Evolutionary conservation across 192 early-diverging fungal species (phyloP).

Genomic region (Podila epicladia): DNA sequence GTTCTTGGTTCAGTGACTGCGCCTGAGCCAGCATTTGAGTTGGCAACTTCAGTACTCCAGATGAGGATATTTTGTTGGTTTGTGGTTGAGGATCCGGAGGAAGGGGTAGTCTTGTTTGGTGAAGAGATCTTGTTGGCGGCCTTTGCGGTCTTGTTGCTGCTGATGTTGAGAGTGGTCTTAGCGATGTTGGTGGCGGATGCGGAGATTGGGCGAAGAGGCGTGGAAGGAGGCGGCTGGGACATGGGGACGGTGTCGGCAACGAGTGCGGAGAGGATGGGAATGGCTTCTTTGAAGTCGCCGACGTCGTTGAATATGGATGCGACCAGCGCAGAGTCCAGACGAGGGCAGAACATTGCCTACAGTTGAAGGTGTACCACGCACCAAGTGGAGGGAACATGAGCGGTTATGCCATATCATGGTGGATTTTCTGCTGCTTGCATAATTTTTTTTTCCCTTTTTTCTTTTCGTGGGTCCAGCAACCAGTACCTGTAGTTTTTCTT

Average conservation of each 20-base stretch:
- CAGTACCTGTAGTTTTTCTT: conserved; percentile 51
- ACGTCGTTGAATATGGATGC: conserved; percentile 43
- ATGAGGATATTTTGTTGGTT: conserved; percentile 29
- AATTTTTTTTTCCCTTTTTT: conserved; percentile 3
- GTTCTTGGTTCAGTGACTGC: background rate
- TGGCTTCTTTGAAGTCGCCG: conserved; percentile 29
- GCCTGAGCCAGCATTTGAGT: conserved; percentile 13
- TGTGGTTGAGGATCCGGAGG: background rate
- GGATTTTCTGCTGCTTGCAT: background rate
- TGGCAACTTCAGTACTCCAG: conserved; percentile 43
- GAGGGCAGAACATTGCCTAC: conserved; percentile 51
- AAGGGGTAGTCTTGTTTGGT: background rate
- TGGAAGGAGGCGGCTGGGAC: background rate
- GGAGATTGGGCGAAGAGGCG: too few species aligned
- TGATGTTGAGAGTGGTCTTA: background rate
- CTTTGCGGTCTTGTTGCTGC: conserved; percentile 1
- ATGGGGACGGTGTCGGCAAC: conserved; percentile 11
- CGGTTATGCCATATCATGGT: too few species aligned
- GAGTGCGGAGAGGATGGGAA: conserved; percentile 32
- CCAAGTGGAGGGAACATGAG: background rate
- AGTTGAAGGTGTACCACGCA: background rate
- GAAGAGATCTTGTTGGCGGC: background rate
- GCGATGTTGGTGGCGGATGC: background rate
- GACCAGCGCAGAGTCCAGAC: conserved; percentile 45
- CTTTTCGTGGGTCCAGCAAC: background rate